Evolutionary conservation across 164 flowering plant genomes (phyloP).

Genomic region (Hamamelis virginiana): DNA sequence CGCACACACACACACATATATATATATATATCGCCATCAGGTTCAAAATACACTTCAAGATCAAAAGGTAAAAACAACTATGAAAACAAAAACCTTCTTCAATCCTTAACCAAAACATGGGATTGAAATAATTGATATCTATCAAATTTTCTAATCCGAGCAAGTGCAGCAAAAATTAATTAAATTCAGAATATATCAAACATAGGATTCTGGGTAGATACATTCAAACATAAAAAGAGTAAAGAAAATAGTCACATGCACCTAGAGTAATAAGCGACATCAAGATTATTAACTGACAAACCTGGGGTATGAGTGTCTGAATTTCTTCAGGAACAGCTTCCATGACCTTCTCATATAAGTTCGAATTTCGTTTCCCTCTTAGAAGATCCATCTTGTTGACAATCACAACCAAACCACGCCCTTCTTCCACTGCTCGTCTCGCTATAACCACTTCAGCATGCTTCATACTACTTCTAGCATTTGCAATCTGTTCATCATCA

Average conservation of each 20-base stretch:
- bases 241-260: neutral
- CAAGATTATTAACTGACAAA: constrained; percentile 24
- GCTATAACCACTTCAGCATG: constrained; percentile 96
- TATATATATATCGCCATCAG: neutral
- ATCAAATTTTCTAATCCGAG: too few relatives aligned
- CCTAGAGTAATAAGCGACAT: neutral
- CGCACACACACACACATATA: too few relatives aligned
- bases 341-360: constrained; percentile 54
- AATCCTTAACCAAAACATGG: neutral
- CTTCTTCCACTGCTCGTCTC: constrained; percentile 93
- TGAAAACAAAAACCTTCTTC: neutral
- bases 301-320: constrained; percentile 92
- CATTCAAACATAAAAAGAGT: neutral
- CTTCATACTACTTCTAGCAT: constrained; percentile 73
- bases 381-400: constrained; percentile 97
- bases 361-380: constrained; percentile 49
- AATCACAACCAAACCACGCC: constrained; percentile 86
- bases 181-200: too few relatives aligned
- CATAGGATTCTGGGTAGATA: neutral
- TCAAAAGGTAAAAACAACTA: neutral
- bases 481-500: constrained; percentile 59
- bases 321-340: constrained; percentile 89
- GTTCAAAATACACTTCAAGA: too few relatives aligned
- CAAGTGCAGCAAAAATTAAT: too few relatives aligned
- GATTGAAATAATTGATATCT: too few relatives aligned